Percentiles rank a stretch among this genome's conserved stretches.
Conservation (phyloP, 495 filamentous ascomycete species). For the Lasiosphaeris hirsuta region DNA sequence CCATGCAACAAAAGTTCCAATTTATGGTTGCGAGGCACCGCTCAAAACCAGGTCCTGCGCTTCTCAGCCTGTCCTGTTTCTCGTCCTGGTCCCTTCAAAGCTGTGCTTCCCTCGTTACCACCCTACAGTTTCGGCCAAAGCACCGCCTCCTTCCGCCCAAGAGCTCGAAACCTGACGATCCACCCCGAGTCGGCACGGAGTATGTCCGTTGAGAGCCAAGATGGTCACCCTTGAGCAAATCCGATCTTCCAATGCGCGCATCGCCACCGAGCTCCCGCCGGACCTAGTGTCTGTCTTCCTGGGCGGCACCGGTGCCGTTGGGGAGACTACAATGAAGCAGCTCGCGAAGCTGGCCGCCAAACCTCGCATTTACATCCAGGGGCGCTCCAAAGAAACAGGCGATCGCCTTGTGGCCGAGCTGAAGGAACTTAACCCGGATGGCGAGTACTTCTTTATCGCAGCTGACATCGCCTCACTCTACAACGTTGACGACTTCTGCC, state of each 20-base stretch:
- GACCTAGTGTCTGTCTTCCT: conserved; percentile 56
- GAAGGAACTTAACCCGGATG: conserved; percentile 46
- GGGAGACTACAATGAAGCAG: conserved; percentile 53
- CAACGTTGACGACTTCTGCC: conserved; percentile 59
- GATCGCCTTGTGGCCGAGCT: conserved; percentile 45
- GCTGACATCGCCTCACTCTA: conserved; percentile 56
- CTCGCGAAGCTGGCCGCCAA: conserved; percentile 50
- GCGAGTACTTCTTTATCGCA: conserved; percentile 51
- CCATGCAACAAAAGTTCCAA: no score
- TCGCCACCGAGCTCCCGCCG: conserved; percentile 35
- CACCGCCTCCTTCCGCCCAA: no score
- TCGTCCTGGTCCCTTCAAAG: no score
- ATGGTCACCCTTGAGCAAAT: conserved; percentile 40
- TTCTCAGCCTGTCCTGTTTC: no score
- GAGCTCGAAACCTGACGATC: no score
- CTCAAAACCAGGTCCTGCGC: no score
- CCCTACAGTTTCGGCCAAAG: no score
- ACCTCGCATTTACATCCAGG: conserved; percentile 43
- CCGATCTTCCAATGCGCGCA: conserved; percentile 37
- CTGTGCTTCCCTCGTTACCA: no score
- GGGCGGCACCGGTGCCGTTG: conserved; percentile 65
- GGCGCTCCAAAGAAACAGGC: conserved; percentile 43
- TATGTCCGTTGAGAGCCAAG: neutral
- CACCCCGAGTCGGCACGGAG: no score
- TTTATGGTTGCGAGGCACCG: no score